Percentiles rank a stretch among this genome's conserved stretches.
Conservation (phyloP, 2,329 filamentous ascomycete genomes). For the Ophiostoma himal-ulmi region DNA sequence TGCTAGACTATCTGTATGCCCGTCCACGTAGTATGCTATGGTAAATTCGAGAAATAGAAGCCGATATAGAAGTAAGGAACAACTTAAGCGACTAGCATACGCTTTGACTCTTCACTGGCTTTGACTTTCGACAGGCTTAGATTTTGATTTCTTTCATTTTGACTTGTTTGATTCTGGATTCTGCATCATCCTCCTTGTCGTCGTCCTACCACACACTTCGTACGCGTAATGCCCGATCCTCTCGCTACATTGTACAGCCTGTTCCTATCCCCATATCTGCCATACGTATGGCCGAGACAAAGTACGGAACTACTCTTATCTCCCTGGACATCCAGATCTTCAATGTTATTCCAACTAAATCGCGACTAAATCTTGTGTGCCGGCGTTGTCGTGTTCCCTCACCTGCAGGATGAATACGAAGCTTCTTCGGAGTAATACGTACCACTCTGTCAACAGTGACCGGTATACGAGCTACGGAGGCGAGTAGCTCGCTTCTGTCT, state of each 20-base stretch:
- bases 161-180: too few species aligned
- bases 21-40: too few species aligned
- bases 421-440: not conserved
- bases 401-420: not conserved
- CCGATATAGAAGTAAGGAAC: too few species aligned
- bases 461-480: not conserved
- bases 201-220: constrained; percentile 8
- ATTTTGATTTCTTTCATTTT: too few species aligned
- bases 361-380: not conserved
- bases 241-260: not conserved
- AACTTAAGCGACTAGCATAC: too few species aligned
- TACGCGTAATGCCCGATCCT: constrained; percentile 7
- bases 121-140: too few species aligned
- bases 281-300: not conserved
- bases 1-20: too few species aligned
- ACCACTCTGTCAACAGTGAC: not conserved
- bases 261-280: not conserved
- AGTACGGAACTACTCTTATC: not conserved
- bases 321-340: not conserved
- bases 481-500: not conserved
- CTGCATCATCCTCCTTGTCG: not conserved
- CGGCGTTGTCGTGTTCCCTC: not conserved
- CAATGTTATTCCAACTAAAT: not conserved
- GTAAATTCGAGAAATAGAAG: too few species aligned
- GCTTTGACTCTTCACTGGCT: not conserved